phyloP scores from a whole-genome alignment of 192 early-diverging fungal species.

The Podochytrium sp. region DNA sequence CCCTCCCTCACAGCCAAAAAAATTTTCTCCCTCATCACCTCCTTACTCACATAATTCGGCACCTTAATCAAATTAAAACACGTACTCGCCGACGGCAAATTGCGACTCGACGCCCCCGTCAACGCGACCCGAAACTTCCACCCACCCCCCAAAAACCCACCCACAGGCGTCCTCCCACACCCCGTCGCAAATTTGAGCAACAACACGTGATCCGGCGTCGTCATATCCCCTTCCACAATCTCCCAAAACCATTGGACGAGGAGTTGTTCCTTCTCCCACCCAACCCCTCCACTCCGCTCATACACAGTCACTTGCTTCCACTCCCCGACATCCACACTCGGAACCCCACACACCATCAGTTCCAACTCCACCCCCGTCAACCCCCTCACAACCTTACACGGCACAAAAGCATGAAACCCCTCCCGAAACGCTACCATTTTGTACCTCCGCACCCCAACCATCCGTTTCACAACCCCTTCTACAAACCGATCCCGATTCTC shows the following conservation, averaged over 20 bases:
- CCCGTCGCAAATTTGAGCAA: conserved; percentile 21
- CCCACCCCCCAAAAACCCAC: not conserved
- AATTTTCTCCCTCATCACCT: conserved; percentile 17
- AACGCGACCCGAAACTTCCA: conserved; percentile 7
- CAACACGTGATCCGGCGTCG: conserved; percentile 7
- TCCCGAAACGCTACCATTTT: conserved; percentile 28
- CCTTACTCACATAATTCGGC: conserved; percentile 19
- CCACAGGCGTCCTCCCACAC: not conserved
- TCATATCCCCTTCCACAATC: conserved; percentile 14
- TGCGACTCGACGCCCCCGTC: not conserved
- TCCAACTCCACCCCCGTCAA: conserved; percentile 11
- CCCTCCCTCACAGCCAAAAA: conserved; percentile 19
- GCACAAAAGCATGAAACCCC: not conserved
- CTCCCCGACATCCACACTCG: conserved; percentile 1
- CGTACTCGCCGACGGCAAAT: conserved; percentile 16
- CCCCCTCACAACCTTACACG: not conserved
- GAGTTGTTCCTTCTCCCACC: not conserved
- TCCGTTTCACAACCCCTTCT: not conserved
- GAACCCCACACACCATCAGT: conserved; percentile 14
- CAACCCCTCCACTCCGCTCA: not conserved
- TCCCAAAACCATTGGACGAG: conserved; percentile 22
- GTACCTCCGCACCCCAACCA: not conserved
- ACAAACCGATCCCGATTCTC: conserved; percentile 24
- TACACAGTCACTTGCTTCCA: conserved; percentile 7
- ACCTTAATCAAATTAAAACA: conserved; percentile 22